These are phyloP conservation scores for Solanum appendiculatum DNA, from an alignment of 257 asterid genomes.

Conservation along the genomic window DNA sequence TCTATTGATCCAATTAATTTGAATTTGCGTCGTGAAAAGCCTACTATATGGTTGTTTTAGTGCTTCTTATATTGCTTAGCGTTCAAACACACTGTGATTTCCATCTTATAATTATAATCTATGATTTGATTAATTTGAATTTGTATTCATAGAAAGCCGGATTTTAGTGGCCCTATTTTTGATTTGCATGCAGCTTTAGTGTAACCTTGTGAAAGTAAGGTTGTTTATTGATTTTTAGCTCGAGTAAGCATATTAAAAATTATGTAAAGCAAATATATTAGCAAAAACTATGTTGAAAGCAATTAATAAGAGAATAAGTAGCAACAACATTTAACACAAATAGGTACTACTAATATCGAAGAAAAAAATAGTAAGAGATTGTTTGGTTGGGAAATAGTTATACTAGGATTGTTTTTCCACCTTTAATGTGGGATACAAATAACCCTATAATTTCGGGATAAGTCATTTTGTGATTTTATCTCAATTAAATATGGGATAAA, in stretches of 20 bases:
- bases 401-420: too few species aligned
- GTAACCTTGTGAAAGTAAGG: background rate
- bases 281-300: background rate
- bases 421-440: background rate
- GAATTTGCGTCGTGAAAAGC: background rate
- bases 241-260: background rate
- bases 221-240: background rate
- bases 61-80: background rate
- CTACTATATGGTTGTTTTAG: background rate
- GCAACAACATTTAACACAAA: background rate
- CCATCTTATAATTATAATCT: too few species aligned
- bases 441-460: background rate
- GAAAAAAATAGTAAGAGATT: background rate
- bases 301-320: background rate
- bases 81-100: background rate
- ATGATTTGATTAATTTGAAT: too few species aligned
- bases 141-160: too few species aligned
- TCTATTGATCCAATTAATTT: background rate
- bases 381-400: background rate
- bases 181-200: background rate
- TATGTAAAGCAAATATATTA: background rate
- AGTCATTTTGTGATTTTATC: background rate
- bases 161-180: background rate
- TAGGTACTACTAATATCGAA: background rate
- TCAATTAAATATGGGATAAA: fast-evolving